phyloP scores from a whole-genome alignment of 2,329 filamentous ascomycete genomes.

The Pestalotiopsis sp. region DNA sequence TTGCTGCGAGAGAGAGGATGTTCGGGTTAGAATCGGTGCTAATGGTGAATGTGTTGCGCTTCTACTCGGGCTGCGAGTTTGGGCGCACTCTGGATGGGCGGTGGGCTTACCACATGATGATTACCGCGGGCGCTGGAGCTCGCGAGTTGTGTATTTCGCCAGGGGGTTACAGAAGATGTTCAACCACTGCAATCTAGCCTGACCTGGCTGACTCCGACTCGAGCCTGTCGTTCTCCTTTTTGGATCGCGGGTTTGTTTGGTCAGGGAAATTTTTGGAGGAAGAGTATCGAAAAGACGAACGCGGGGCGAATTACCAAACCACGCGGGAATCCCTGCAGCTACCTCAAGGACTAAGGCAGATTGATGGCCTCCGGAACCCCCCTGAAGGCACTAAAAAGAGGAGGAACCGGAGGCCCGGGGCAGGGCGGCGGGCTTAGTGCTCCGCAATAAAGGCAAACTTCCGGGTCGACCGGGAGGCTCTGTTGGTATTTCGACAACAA shows the following conservation, averaged over 20 bases:
- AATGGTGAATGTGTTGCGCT: background rate
- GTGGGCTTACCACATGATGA: slow-evolving; percentile 5
- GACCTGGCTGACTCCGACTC: too few species aligned
- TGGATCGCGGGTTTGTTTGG: too few species aligned
- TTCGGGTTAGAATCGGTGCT: background rate
- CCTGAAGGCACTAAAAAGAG: background rate
- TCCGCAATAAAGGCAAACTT: background rate
- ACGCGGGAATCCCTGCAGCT: background rate
- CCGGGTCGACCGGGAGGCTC: too few species aligned
- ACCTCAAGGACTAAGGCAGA: background rate
- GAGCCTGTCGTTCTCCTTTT: too few species aligned
- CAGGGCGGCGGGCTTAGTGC: background rate
- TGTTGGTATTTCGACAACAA: too few species aligned
- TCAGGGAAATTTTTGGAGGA: too few species aligned
- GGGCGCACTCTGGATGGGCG: background rate
- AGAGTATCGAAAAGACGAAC: too few species aligned
- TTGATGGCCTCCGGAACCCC: background rate
- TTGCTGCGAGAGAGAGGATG: slow-evolving; percentile 69
- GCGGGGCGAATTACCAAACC: too few species aligned
- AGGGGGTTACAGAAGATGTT: too few species aligned
- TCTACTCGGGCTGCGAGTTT: background rate
- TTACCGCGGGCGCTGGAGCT: background rate
- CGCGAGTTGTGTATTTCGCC: too few species aligned
- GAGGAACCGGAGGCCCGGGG: background rate
- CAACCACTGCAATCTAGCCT: too few species aligned